Base-by-base conservation (phyloP, 169 alveolate species). In the Plasmodium vivax region DNA sequence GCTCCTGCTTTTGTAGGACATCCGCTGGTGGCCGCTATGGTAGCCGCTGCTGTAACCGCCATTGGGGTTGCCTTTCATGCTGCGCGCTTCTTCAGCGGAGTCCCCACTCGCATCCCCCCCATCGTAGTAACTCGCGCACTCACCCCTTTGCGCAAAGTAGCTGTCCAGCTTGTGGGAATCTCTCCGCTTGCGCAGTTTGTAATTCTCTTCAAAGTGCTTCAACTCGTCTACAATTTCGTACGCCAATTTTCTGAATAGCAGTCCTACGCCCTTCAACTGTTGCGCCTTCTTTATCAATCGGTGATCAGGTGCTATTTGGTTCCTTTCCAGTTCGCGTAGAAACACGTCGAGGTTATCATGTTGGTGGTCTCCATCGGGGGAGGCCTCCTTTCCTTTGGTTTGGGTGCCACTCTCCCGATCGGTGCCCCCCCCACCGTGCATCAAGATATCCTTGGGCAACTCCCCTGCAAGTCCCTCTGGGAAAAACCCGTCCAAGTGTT, bases 401-500 rank as follows among this genome's bases (percentile, higher is more conserved):
- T 68, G 43, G 12, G 43, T 30, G 5, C 38, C n/a, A 5, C 77
- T 68, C 14, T 68, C 77, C 43, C 32, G 0, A 68, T 30, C 14
- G 38, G 2, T 23, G 43, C 77, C 1, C 38, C 43, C 84, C 9
- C 43, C 56, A 38, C 36, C 51, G 54, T 90, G 92, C 91, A 90
- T 81, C 36, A 90, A 43, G 9, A 90, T 90, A 36, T 90, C 94
- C 58, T 90, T 90, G 36, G 90, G 94, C 27, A 90, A 16, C 34
- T 90, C 94, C 34, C 94, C 94, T 2, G 92, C 91, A 68, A 90
- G 38, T 9, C 94, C 94, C 56, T 90, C 94, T 19, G 91, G 83
- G 75, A 90, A 90, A 80, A 45, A 90, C n/a, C 51, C 54, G 73
- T 90, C 92, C 51, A 90, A 74, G 51, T 90, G 51, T 47, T 90